Evolutionary conservation across 768 basidiomycete genomes (phyloP).

Genomic region (Neoboletus subvelutipes): DNA sequence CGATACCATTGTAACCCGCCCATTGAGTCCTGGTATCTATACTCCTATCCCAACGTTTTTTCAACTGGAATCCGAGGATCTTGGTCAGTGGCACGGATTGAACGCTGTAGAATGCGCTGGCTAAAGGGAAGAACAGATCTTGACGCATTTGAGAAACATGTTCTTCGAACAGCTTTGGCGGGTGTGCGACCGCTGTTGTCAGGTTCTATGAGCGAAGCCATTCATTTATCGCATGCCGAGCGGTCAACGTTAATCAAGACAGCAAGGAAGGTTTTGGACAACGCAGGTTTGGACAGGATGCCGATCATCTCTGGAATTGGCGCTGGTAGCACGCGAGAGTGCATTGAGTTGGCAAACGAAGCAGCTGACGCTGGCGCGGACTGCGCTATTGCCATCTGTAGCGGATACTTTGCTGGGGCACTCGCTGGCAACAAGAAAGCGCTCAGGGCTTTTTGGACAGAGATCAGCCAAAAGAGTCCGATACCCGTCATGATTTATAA

Average conservation of each 20-base stretch:
- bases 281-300: slow-evolving; percentile 51
- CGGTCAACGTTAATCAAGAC: slow-evolving; percentile 62
- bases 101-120: slow-evolving; percentile 1
- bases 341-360: slow-evolving; percentile 68
- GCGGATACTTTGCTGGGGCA: slow-evolving; percentile 84
- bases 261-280: slow-evolving; percentile 71
- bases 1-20: slow-evolving; percentile 41
- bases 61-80: slow-evolving; percentile 68
- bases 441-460: slow-evolving; percentile 74
- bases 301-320: slow-evolving; percentile 86
- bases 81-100: slow-evolving; percentile 53
- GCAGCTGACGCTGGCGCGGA: slow-evolving; percentile 87
- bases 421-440: slow-evolving; percentile 61
- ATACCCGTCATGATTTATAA: slow-evolving; percentile 90
- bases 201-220: slow-evolving; percentile 86
- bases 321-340: slow-evolving; percentile 79
- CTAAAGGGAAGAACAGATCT: slow-evolving; percentile 45
- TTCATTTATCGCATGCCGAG: slow-evolving; percentile 68
- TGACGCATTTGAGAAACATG: slow-evolving; percentile 63
- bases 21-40: slow-evolving; percentile 73
- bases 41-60: slow-evolving; percentile 90
- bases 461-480: slow-evolving; percentile 76
- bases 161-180: slow-evolving; percentile 59
- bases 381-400: slow-evolving; percentile 79
- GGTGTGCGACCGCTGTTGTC: slow-evolving; percentile 72